Evolutionary conservation across 1,284 basidiomycete species (phyloP), one percentile per base, ranked within the genome.

Genomic region (Veloboletus limbatus): DNA sequence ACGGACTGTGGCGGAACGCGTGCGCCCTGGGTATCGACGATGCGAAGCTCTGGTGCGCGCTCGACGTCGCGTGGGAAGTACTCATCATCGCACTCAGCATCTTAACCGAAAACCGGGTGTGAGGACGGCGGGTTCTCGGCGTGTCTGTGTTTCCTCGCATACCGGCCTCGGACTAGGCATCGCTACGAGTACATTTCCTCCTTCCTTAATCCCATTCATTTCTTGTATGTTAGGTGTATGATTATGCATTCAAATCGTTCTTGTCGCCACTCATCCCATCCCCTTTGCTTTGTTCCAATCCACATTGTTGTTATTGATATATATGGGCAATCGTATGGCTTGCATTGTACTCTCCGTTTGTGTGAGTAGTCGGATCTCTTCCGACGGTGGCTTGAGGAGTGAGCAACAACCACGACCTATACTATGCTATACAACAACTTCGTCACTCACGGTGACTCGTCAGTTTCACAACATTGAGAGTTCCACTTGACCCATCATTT

Each of bases 1-100:
- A 79, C 49, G 78, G 78, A 1, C 62, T 85, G 11, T 85, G 83
- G 81, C 67, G 70, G 36, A 83, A 85, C 58, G 72, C 72, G 3
- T 76, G 74, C 49, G 73, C 75, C 2, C 66, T 88, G n/a, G 81
- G 82, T 21, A 71, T 86, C 41, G 70, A 72, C 50, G 78, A 84
- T 51, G 59, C 66, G 31, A 61, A 62, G 25, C 68, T 84, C 8
- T 86, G 80, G 77, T 68, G 67, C 24, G 70, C 74, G 27, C 68
- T 85, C 47, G 74, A 79, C 38, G 60, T 74, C 26, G 74, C 77
- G 8, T 87, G 82, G 82, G 74, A 73, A 50, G 59, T 75, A 30
- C 63, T 80, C 24, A 52, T 81, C 37, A 55, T 45, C 6, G 74
- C 75, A 21, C 58, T 76, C 18, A 52, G 57, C 21, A 39, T 59